Evolutionary conservation across 257 asterid species (phyloP).

Genomic region (Petunia axillaris): DNA sequence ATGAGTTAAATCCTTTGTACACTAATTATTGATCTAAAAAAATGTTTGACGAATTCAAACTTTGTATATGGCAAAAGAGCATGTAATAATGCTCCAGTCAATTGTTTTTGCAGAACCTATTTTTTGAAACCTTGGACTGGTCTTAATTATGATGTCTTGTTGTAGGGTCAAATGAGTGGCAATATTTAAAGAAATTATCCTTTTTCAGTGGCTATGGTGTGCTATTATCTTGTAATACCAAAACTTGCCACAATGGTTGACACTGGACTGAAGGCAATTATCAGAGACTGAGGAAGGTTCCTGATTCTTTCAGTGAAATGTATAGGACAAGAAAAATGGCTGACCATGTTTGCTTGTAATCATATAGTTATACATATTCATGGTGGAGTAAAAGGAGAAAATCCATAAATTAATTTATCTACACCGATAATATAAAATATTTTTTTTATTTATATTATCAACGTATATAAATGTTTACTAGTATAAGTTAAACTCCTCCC

Average conservation of each 20-base stretch:
- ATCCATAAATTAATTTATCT: neutral
- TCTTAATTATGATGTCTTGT: neutral
- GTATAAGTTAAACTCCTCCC: no score
- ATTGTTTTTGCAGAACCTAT: neutral
- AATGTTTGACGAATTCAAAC: neutral
- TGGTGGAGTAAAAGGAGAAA: neutral
- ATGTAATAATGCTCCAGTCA: neutral
- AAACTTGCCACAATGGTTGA: neutral
- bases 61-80: neutral
- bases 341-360: neutral
- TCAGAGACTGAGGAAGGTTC: neutral
- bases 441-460: no score
- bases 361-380: neutral
- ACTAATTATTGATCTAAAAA: neutral
- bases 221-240: neutral
- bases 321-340: neutral
- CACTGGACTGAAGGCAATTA: slow-evolving; percentile 15
- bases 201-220: neutral
- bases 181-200: neutral
- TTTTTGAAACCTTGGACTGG: neutral
- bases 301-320: neutral
- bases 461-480: no score
- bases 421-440: no score
- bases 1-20: neutral
- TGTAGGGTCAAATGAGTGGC: neutral